Evolutionary conservation across 2,329 filamentous ascomycete genomes (phyloP).

Genomic region (Alternaria panax): DNA sequence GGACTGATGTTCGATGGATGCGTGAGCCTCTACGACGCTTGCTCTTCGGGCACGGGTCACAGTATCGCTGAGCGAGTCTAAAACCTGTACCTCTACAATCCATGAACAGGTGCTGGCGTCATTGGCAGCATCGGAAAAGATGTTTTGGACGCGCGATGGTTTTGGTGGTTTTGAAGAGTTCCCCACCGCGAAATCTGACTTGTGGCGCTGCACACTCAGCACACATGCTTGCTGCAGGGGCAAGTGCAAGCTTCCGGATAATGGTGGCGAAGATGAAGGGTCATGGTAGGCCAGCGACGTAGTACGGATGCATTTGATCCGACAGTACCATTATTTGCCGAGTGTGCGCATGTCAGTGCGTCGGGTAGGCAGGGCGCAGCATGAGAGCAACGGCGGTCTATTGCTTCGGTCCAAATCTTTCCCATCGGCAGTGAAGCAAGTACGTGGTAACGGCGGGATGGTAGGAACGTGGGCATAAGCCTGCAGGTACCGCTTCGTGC

Average conservation of each 20-base stretch:
- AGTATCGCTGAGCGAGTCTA: too few species aligned
- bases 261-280: not conserved
- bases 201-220: not conserved
- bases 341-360: not conserved
- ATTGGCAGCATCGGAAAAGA: too few species aligned
- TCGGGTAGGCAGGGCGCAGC: not conserved
- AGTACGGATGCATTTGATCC: conserved; percentile 1
- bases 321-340: conserved; percentile 4
- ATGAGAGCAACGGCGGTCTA: not conserved
- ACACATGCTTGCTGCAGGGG: not conserved
- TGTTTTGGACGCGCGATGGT: not conserved
- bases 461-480: not conserved
- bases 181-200: not conserved
- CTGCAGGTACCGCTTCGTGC: conserved; percentile 17
- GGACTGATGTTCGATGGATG: too few species aligned
- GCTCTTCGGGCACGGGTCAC: too few species aligned
- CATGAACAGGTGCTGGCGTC: too few species aligned
- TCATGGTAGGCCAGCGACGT: conserved; percentile 9
- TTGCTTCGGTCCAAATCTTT: not conserved
- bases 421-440: not conserved
- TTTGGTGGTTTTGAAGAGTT: not conserved
- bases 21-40: too few species aligned
- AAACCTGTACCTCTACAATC: too few species aligned
- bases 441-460: not conserved
- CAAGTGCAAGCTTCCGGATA: not conserved